These are phyloP conservation scores for Blepharisma stoltei DNA, from an alignment of 73 alveolate species.

Conservation along the genomic window DNA sequence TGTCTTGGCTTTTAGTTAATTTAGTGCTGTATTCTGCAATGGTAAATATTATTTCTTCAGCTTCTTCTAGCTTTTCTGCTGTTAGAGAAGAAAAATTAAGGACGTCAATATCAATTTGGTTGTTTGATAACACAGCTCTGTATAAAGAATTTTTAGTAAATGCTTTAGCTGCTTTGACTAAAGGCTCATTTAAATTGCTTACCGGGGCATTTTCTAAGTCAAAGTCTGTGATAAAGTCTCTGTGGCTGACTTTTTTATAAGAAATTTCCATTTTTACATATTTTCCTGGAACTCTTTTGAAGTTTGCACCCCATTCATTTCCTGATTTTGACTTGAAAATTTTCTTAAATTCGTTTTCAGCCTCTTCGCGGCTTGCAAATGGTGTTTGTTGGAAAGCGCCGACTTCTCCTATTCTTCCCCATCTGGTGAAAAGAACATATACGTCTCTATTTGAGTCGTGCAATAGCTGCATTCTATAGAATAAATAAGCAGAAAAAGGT, in stretches of 20 bases:
- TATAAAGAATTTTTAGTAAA: slow-evolving; percentile 55
- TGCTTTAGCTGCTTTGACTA: slow-evolving; percentile 39
- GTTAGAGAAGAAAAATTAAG: slow-evolving; percentile 56
- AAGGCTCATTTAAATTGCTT: slow-evolving; percentile 33
- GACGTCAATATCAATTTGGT: slow-evolving; percentile 55
- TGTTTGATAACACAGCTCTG: slow-evolving; percentile 44
- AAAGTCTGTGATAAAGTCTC: slow-evolving; percentile 53
- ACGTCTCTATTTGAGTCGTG: slow-evolving; percentile 89
- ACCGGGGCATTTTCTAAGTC: slow-evolving; percentile 48
- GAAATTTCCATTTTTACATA: slow-evolving; percentile 54
- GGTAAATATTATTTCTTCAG: slow-evolving; percentile 55
- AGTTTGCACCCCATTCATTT: slow-evolving; percentile 69
- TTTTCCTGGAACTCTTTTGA: slow-evolving; percentile 57
- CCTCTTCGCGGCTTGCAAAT: slow-evolving; percentile 70
- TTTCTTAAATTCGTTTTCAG: slow-evolving; percentile 78
- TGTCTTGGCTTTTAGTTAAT: slow-evolving; percentile 39
- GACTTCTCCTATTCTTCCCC: slow-evolving; percentile 95
- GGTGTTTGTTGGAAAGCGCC: slow-evolving; percentile 95
- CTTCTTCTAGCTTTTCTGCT: slow-evolving; percentile 59
- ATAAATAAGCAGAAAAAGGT: slow-evolving; percentile 85
- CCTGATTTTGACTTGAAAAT: slow-evolving; percentile 86
- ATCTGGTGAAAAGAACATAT: slow-evolving; percentile 89
- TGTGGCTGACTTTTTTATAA: slow-evolving; percentile 42
- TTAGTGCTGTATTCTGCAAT: slow-evolving; percentile 55
- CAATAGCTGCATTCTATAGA: slow-evolving; percentile 91